A percentile compares a stretch with the other conserved stretches of the same genome.
These are phyloP conservation scores for Dillenia turbinata DNA, from an alignment of 164 flowering plant genomes.

Conservation along the genomic window DNA sequence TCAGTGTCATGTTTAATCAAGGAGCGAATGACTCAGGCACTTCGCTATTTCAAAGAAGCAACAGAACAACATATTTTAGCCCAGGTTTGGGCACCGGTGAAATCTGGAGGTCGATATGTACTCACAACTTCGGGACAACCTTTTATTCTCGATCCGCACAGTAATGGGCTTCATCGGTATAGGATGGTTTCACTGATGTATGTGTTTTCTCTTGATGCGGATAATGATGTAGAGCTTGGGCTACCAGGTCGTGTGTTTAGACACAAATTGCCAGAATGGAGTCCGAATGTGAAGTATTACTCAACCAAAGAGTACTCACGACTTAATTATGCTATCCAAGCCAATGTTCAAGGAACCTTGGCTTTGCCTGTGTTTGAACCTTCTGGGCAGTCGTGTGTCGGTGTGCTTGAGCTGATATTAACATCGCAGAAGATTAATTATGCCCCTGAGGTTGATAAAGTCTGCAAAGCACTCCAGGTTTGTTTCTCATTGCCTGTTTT, in stretches of 20 bases:
- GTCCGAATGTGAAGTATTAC: slow-evolving; percentile 94
- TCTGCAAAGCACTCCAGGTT: slow-evolving; percentile 99
- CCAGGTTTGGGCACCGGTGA: slow-evolving; percentile 97
- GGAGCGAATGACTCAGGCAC: slow-evolving; percentile 88
- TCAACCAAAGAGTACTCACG: slow-evolving; percentile 76
- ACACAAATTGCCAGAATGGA: slow-evolving; percentile 91
- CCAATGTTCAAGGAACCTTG: slow-evolving; percentile 80
- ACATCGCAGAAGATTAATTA: slow-evolving; percentile 85
- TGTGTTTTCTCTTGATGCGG: slow-evolving; percentile 73
- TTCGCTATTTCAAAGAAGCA: slow-evolving; percentile 71
- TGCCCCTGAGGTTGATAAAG: slow-evolving; percentile 93
- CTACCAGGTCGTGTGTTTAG: slow-evolving; percentile 96
- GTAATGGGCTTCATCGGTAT: slow-evolving; percentile 74
- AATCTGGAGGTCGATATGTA: slow-evolving; percentile 50
- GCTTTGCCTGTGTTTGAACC: slow-evolving; percentile 98
- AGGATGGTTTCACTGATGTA: slow-evolving; percentile 78
- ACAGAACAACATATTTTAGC: slow-evolving; percentile 81
- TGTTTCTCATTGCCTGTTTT: slow-evolving; percentile 9
- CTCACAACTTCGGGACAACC: slow-evolving; percentile 98
- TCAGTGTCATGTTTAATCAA: slow-evolving; percentile 64
- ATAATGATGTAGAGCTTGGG: slow-evolving; percentile 61
- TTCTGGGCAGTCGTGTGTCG: slow-evolving; percentile 81
- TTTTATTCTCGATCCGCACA: slow-evolving; percentile 77
- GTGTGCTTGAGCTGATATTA: slow-evolving; percentile 92
- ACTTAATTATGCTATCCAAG: slow-evolving; percentile 66